These are phyloP conservation scores for Areca catechu DNA, from an alignment of 176 grass and related monocot genomes.

Conservation along the genomic window DNA sequence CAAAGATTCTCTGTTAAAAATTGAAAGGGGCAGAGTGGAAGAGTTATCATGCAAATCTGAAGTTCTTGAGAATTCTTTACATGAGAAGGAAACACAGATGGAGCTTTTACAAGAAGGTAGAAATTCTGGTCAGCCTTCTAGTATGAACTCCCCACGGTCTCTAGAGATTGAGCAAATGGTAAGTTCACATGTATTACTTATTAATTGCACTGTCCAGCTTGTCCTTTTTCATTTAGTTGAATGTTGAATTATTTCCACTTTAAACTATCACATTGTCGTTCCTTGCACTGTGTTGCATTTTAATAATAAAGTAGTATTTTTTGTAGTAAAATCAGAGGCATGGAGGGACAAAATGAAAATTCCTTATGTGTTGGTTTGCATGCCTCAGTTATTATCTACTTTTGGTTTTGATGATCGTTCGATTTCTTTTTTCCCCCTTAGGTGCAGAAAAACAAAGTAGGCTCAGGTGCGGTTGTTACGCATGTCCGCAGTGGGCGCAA, in stretches of 20 bases:
- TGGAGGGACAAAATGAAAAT: no score
- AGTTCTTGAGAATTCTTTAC: slow-evolving; percentile 60
- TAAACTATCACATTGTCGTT: no score
- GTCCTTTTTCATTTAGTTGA: no score
- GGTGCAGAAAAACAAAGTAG: slow-evolving; percentile 63
- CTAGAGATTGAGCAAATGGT: slow-evolving; percentile 88
- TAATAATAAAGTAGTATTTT: no score
- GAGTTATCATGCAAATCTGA: slow-evolving; percentile 62
- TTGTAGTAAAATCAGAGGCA: no score
- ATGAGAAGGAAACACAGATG: slow-evolving; percentile 52
- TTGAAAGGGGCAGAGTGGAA: slow-evolving; percentile 61
- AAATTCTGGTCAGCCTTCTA: slow-evolving; percentile 31
- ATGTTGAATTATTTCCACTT: no score
- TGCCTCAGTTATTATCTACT: no score
- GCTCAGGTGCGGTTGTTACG: slow-evolving; percentile 45
- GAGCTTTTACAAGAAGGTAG: slow-evolving; percentile 43
- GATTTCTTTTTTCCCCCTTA: not conserved
- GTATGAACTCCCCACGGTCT: slow-evolving; percentile 43
- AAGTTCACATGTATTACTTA: slow-evolving; percentile 1
- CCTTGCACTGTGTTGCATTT: no score
- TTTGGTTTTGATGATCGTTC: not conserved
- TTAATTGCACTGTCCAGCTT: no score
- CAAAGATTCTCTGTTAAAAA: slow-evolving; percentile 76
- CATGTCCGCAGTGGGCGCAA: slow-evolving; percentile 64
- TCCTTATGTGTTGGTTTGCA: no score